Percentiles rank a stretch among this genome's conserved stretches.
Conservation (phyloP, 2,329 filamentous ascomycete genomes). For the Claviceps lovelessii region DNA sequence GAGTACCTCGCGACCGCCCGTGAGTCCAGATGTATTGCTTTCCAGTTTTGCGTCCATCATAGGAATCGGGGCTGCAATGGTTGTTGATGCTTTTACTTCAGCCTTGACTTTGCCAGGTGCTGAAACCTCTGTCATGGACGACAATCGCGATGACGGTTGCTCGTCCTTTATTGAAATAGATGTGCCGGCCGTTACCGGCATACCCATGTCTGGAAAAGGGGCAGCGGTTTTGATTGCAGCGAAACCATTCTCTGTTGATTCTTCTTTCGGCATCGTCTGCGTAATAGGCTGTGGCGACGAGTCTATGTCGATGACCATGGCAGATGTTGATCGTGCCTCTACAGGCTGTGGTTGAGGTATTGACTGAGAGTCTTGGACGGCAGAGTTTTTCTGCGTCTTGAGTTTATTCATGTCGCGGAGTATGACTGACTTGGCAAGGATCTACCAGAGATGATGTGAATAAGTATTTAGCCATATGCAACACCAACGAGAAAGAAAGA, state of each 20-base stretch:
- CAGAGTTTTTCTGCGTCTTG: slow-evolving; percentile 14
- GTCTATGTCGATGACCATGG: slow-evolving; percentile 23
- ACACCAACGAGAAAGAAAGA: no score
- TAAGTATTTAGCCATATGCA: neutral
- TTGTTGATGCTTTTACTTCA: slow-evolving; percentile 13
- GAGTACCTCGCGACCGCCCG: slow-evolving; percentile 7
- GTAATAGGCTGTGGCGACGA: slow-evolving; percentile 18
- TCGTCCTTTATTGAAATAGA: slow-evolving; percentile 12
- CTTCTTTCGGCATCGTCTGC: slow-evolving; percentile 12
- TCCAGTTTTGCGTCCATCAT: slow-evolving; percentile 13
- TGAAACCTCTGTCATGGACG: neutral
- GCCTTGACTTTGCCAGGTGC: slow-evolving; percentile 9
- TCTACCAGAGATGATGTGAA: slow-evolving; percentile 11
- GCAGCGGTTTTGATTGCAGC: slow-evolving; percentile 25
- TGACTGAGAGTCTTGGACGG: slow-evolving; percentile 5
- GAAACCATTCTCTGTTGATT: slow-evolving; percentile 21
- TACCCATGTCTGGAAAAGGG: slow-evolving; percentile 42
- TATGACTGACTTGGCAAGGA: slow-evolving; percentile 39
- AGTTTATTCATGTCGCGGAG: slow-evolving; percentile 36
- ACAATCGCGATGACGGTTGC: slow-evolving; percentile 1
- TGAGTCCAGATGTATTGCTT: slow-evolving; percentile 11
- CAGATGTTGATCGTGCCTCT: slow-evolving; percentile 22
- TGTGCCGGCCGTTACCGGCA: slow-evolving; percentile 7
- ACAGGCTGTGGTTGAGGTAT: slow-evolving; percentile 14
- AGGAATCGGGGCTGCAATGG: slow-evolving; percentile 15